Evolutionary conservation across 805 yeast species (phyloP).

Genomic region (Starmerella kuoi): DNA sequence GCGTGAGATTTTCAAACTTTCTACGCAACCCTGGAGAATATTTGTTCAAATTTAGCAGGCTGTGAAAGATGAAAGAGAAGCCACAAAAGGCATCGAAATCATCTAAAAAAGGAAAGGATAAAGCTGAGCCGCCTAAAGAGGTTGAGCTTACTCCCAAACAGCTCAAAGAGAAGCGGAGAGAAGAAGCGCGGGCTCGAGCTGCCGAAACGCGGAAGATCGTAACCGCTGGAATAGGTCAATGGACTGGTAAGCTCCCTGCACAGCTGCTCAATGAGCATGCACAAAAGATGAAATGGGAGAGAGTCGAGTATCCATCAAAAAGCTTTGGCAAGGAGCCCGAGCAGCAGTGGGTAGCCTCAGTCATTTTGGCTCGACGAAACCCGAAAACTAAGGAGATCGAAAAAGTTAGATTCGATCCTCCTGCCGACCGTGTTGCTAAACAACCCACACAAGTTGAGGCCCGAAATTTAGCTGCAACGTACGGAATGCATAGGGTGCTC

Average conservation of each 20-base stretch:
- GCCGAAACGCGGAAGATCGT: conserved; percentile 33
- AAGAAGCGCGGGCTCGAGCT: conserved; percentile 29
- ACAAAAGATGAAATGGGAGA: conserved; percentile 81
- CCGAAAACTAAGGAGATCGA: conserved; percentile 69
- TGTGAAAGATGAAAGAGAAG: conserved; percentile 21
- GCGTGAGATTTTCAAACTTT: too few species aligned
- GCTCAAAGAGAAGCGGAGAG: conserved; percentile 26
- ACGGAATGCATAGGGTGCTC: conserved; percentile 66
- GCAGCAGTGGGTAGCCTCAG: conserved; percentile 55
- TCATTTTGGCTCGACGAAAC: conserved; percentile 55
- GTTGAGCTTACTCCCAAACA: conserved; percentile 26
- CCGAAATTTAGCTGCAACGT: conserved; percentile 80
- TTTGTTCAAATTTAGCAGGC: too few species aligned
- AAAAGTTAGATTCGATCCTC: conserved; percentile 42
- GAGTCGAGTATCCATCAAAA: conserved; percentile 58
- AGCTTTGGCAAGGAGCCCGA: conserved; percentile 11
- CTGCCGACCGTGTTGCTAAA: conserved; percentile 41
- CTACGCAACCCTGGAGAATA: too few species aligned
- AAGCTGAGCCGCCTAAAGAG: conserved; percentile 4
- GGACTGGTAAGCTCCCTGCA: conserved; percentile 94
- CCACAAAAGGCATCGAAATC: conserved; percentile 18
- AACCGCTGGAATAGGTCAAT: conserved; percentile 52
- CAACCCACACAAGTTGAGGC: conserved; percentile 83
- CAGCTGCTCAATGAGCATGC: conserved; percentile 75
- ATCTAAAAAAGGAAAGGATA: conserved; percentile 10